A percentile compares a stretch with the other conserved stretches of the same genome.
Evolutionary conservation across 2,329 filamentous ascomycete genomes (phyloP).

Genomic region (Leptographium galeiforme): DNA sequence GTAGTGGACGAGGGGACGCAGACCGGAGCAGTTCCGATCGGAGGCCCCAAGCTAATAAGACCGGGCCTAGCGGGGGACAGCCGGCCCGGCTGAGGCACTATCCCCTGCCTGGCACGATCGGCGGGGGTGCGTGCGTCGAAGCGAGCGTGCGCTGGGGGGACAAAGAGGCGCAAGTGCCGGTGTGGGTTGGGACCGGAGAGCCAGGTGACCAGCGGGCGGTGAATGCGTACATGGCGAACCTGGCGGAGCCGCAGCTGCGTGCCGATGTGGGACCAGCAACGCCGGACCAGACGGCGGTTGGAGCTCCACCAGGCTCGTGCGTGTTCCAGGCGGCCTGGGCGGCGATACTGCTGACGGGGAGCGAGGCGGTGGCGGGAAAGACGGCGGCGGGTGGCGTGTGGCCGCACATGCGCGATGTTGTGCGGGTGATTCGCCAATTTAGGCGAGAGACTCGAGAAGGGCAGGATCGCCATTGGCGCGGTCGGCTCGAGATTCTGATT

Average conservation of each 20-base stretch:
- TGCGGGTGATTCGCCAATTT: constrained; percentile 26
- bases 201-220: constrained; percentile 23
- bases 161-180: constrained; percentile 1
- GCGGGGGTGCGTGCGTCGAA: constrained; percentile 11
- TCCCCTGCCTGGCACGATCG: constrained; percentile 2
- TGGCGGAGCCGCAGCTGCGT: constrained; percentile 20
- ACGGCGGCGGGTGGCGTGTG: background rate
- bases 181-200: constrained; percentile 31
- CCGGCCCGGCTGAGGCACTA: constrained; percentile 5
- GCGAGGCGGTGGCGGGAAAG: constrained; percentile 5
- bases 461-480: constrained; percentile 24
- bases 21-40: background rate
- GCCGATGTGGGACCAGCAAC: constrained; percentile 29
- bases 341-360: constrained; percentile 25
- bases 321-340: constrained; percentile 41
- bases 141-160: constrained; percentile 16
- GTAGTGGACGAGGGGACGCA: background rate
- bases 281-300: constrained; percentile 34
- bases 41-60: no score
- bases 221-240: constrained; percentile 33
- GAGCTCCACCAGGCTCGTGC: constrained; percentile 30
- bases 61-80: background rate
- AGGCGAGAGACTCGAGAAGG: constrained; percentile 20
- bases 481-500: constrained; percentile 21
- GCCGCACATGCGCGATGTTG: constrained; percentile 27